Percentiles rank a stretch among this genome's conserved stretches.
phyloP scores from a whole-genome alignment of 352 stramenopile genomes.

The Bremia lactucae region DNA sequence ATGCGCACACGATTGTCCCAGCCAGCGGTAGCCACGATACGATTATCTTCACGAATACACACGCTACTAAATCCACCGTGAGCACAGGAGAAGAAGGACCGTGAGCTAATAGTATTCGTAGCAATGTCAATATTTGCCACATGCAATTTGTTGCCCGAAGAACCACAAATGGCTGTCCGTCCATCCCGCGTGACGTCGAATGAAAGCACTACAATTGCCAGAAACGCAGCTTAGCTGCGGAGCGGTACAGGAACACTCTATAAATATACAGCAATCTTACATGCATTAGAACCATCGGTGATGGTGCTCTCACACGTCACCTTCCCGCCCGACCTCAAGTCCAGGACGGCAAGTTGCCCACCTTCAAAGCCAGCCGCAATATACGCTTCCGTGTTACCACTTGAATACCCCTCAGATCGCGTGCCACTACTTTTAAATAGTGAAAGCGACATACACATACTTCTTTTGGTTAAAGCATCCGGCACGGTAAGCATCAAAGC shows the following conservation, averaged over 20 bases:
- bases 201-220: conserved; percentile 37
- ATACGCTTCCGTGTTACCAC: conserved; percentile 22
- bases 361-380: conserved; percentile 62
- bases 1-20: conserved; percentile 70
- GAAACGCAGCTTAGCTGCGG: conserved; percentile 1
- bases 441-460: conserved; percentile 41
- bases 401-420: conserved; percentile 6
- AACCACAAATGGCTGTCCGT: conserved; percentile 45
- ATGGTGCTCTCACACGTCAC: conserved; percentile 40
- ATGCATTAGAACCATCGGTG: conserved; percentile 30
- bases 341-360: conserved; percentile 52
- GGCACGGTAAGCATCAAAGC: conserved; percentile 21
- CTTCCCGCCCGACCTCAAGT: conserved; percentile 43
- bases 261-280: conserved; percentile 22
- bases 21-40: conserved; percentile 67
- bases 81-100: conserved; percentile 44
- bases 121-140: conserved; percentile 32
- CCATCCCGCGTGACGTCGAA: conserved; percentile 57
- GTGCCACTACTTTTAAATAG: conserved; percentile 20
- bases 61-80: conserved; percentile 58
- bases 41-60: conserved; percentile 53
- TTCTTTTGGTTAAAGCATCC: conserved; percentile 24
- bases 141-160: conserved; percentile 44
- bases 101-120: conserved; percentile 23
- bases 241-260: background rate